These are phyloP conservation scores for Volvox carteri DNA, from an alignment of 163 green algal genomes.

Conservation along the genomic window DNA sequence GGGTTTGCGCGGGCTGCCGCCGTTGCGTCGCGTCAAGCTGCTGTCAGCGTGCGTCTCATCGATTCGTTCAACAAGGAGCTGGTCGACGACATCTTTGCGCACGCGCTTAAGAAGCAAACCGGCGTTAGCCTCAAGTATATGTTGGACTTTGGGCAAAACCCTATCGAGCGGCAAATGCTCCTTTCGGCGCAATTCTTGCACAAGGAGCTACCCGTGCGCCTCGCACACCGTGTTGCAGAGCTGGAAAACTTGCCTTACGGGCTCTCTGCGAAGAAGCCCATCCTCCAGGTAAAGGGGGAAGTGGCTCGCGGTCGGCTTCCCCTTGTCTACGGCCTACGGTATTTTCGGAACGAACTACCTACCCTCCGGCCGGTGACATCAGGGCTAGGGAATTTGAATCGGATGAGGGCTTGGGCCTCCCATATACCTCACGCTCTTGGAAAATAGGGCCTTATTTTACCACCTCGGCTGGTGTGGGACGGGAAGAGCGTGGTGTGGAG, in stretches of 20 bases:
- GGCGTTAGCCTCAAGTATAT: conserved; percentile 92
- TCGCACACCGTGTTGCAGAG: conserved; percentile 87
- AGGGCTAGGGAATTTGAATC: too few species aligned
- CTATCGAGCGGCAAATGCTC: conserved; percentile 93
- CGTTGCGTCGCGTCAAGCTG: not conserved
- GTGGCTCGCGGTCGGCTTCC: too few species aligned
- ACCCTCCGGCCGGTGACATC: too few species aligned
- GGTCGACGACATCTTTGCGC: conserved; percentile 94
- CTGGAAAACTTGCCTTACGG: conserved; percentile 94
- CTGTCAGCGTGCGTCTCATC: conserved; percentile 35
- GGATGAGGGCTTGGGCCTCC: too few species aligned
- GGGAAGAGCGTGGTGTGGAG: too few species aligned
- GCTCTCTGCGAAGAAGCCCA: conserved; percentile 86
- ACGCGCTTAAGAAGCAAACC: conserved; percentile 92
- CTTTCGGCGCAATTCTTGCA: conserved; percentile 96
- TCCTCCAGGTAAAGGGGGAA: conserved; percentile 88
- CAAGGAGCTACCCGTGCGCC: conserved; percentile 80
- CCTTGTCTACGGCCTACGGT: too few species aligned
- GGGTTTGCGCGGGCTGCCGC: conserved; percentile 29
- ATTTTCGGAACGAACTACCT: too few species aligned
- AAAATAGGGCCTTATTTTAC: too few species aligned
- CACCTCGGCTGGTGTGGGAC: too few species aligned
- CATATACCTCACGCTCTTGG: too few species aligned
- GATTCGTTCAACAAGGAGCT: conserved; percentile 62
- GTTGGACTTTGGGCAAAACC: conserved; percentile 93